Percentiles rank a stretch among this genome's conserved stretches.
phyloP scores from a whole-genome alignment of 78 protist genomes.

The Dictyostelium purpureum region DNA sequence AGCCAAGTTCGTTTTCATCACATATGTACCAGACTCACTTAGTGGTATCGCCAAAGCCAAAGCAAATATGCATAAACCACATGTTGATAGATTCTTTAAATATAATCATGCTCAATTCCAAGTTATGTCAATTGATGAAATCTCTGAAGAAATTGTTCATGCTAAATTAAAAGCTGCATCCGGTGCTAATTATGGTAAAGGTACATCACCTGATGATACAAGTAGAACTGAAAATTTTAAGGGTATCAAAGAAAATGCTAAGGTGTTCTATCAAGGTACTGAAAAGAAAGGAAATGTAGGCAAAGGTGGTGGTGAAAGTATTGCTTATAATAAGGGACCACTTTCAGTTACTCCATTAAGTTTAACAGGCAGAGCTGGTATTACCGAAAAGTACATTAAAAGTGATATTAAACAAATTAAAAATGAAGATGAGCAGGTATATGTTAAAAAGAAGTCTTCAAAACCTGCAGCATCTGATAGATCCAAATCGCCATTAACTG shows the following conservation, averaged over 20 bases:
- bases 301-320: slow-evolving; percentile 32
- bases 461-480: not conserved
- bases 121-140: slow-evolving; percentile 69
- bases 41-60: slow-evolving; percentile 75
- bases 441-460: not conserved
- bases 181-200: slow-evolving; percentile 84
- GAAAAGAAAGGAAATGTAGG: slow-evolving; percentile 31
- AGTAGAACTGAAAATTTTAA: slow-evolving; percentile 67
- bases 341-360: slow-evolving; percentile 33
- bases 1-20: slow-evolving; percentile 59
- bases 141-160: slow-evolving; percentile 54
- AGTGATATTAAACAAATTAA: slow-evolving; percentile 38
- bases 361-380: slow-evolving; percentile 64
- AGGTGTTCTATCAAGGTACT: slow-evolving; percentile 63
- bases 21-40: slow-evolving; percentile 67
- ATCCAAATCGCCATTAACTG: not conserved
- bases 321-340: slow-evolving; percentile 68
- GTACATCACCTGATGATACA: slow-evolving; percentile 66
- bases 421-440: not conserved
- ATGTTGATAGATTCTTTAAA: slow-evolving; percentile 79
- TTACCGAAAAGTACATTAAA: slow-evolving; percentile 65
- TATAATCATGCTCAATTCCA: slow-evolving; percentile 71
- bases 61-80: slow-evolving; percentile 82
- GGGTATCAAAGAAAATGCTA: slow-evolving; percentile 73
- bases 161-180: slow-evolving; percentile 62